Evolutionary conservation across 139 green algal species (phyloP), one percentile per base, ranked within the genome.

Genomic region (Ulvella scutata): DNA sequence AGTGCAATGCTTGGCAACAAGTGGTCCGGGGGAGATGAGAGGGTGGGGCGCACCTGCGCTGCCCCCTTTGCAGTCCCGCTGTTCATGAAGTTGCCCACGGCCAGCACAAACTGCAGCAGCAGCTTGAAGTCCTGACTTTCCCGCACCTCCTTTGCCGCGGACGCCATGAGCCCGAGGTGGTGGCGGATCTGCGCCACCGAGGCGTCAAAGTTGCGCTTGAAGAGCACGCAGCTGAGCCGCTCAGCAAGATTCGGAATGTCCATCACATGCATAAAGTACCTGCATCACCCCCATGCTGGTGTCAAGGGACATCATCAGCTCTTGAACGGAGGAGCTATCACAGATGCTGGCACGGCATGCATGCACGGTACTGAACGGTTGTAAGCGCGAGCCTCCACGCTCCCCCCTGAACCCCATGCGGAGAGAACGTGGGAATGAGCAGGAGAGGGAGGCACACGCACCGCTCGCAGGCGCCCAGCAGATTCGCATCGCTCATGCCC

Each of bases 241-340:
- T 90, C 67, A 23, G 77, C 43, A 40, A 93, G 82, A 37, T 86
- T 82, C 23, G 87, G 87, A 17, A 93, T 85, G 75, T 82, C 77
- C 86, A 67, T 67, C 4, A 93, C 82, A 76, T 90, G 84, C 72
- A 87, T 43, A 74, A 93, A 93, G 80, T 90, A 93, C 6, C 51
- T 67, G 51, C 51, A 67, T 6, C n/a, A n/a, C n/a, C n/a, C n/a
- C n/a, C n/a, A n/a, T n/a, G n/a, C n/a, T n/a, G n/a, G n/a, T n/a
- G n/a, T n/a, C n/a, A n/a, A n/a, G n/a, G n/a, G n/a, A n/a, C n/a
- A n/a, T n/a, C n/a, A n/a, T n/a, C n/a, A n/a, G n/a, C n/a, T n/a
- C n/a, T n/a, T n/a, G n/a, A n/a, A n/a, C n/a, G n/a, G n/a, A n/a
- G n/a, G n/a, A n/a, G n/a, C n/a, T n/a, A n/a, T n/a, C n/a, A n/a